Evolutionary conservation across 192 early-diverging fungal species (phyloP).

Genomic region (Backusella parvicylindrica): DNA sequence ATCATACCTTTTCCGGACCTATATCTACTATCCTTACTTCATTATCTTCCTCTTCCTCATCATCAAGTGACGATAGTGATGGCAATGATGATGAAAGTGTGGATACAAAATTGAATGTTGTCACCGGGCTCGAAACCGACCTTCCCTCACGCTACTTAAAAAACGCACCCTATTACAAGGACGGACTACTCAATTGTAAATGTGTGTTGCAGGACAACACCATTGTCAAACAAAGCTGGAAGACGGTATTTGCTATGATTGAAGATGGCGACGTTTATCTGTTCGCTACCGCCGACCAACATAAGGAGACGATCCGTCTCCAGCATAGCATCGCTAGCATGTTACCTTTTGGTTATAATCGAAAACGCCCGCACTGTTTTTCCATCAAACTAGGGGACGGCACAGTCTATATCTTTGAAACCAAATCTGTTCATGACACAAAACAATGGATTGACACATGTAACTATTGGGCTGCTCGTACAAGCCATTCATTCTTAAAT

Average conservation of each 20-base stretch:
- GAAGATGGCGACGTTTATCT: conserved; percentile 64
- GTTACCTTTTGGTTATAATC: conserved; percentile 77
- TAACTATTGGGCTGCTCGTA: conserved; percentile 92
- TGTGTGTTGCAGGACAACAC: conserved; percentile 73
- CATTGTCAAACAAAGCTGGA: conserved; percentile 79
- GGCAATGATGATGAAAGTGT: neutral
- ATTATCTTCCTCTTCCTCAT: neutral
- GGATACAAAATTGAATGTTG: neutral
- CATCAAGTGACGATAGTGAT: neutral
- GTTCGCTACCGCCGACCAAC: neutral
- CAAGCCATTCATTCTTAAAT: conserved; percentile 51
- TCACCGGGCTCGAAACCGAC: neutral
- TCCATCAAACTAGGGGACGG: conserved; percentile 73
- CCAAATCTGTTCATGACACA: conserved; percentile 56
- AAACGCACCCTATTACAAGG: conserved; percentile 46
- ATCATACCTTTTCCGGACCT: neutral
- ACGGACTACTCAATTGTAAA: conserved; percentile 82
- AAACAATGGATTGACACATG: conserved; percentile 80
- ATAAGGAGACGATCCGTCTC: conserved; percentile 44
- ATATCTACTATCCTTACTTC: neutral
- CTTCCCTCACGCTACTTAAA: conserved; percentile 14
- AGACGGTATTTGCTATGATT: conserved; percentile 70
- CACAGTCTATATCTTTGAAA: conserved; percentile 82
- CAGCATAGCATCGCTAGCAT: conserved; percentile 79
- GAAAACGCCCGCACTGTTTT: conserved; percentile 73